Evolutionary conservation across 2,329 filamentous ascomycete species (phyloP), one percentile per base, ranked within the genome.

Genomic region (Rhynchosporium agropyri): DNA sequence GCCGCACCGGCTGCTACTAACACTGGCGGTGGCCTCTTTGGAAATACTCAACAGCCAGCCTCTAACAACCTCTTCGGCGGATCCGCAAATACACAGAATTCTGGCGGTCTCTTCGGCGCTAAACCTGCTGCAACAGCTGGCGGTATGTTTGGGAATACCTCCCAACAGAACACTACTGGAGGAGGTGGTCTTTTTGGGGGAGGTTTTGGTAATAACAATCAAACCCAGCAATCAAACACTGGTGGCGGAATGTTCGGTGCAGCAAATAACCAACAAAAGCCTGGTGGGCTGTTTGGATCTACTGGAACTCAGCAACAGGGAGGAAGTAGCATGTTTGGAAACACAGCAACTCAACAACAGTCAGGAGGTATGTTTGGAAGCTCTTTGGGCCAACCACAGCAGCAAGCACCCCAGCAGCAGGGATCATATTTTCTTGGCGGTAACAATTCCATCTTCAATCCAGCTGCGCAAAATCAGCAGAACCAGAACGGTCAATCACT

Each of bases 361-460:
- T 63, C 65, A 20, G 64, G 45, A n/a, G 64, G 70, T 31, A 64
- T 76, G 49, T 77, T 77, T 66, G 73, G 73, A n/a, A 61, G 67
- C 36, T 60, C 48, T 15, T 53, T 64, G 15, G 62, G 55, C 51
- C 68, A 65, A 50, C 70, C 69, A 54, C 73, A 68, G 49, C 73
- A 71, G 58, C 77, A 77, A 55, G 33, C 33, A 36, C 33, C 33
- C 5, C 43, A 46, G 15, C 78, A 79, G 60, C 78, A 81, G 49
- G 81, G 84, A 61, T 84, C 84, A 62, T 89, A 87, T 0, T 70
- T 91, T 3, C 85, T 91, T 59, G 85, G 85, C 29, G 80, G 76
- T 13, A 80, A 83, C 28, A 78, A 77, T 63, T 89, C 88, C 0
- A 72, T 91, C 2, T 84, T 91, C 56, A 84, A 85, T 26, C 80